Conservation (phyloP, 257 asterid species). For the Knoxia roxburghii region DNA sequence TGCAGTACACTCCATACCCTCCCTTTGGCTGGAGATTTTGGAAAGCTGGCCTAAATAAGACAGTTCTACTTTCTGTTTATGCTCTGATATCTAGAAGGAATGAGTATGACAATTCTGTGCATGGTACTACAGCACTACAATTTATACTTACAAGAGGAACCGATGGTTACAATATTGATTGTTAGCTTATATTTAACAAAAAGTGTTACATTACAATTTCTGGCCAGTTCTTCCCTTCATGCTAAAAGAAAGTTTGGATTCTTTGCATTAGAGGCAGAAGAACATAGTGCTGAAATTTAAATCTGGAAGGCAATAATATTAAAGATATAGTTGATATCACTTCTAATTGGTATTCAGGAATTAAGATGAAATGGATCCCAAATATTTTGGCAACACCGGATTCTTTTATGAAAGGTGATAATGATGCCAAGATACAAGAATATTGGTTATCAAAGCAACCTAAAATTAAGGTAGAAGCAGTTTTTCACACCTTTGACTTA, state of each 20-base stretch:
- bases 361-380: neutral
- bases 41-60: constrained; percentile 94
- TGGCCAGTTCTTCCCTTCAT: neutral
- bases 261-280: neutral
- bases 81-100: constrained; percentile 23
- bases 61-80: constrained; percentile 92
- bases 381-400: too few species aligned
- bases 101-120: neutral
- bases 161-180: too few species aligned
- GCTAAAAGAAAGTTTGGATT: neutral
- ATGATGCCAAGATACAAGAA: too few species aligned
- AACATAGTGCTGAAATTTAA: neutral
- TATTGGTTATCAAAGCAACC: neutral
- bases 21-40: constrained; percentile 94
- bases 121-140: constrained; percentile 37
- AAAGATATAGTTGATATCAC: too few species aligned
- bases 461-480: neutral
- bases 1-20: constrained; percentile 73
- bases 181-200: neutral
- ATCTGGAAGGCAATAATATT: neutral
- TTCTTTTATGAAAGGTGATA: neutral
- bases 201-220: neutral
- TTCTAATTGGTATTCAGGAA: neutral
- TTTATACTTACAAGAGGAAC: neutral
- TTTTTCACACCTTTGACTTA: neutral